These are phyloP conservation scores for Hypoxylon lenormandii DNA, from an alignment of 495 filamentous ascomycete species.

Conservation along the genomic window DNA sequence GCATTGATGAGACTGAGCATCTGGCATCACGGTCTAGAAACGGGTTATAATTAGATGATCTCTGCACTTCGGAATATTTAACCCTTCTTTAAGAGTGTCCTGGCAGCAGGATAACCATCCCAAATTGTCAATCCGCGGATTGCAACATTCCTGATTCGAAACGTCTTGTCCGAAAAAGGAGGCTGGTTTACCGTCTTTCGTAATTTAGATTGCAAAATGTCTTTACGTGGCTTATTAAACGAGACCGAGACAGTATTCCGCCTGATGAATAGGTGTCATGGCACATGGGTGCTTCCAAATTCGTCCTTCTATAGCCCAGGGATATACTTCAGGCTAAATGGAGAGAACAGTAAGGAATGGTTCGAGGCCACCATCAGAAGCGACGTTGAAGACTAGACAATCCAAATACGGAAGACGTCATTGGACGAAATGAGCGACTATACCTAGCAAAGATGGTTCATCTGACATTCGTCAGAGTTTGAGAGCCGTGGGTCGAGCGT, in stretches of 20 bases:
- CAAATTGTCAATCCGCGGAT: background rate
- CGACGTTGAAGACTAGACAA: slow-evolving; percentile 25
- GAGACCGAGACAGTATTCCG: slow-evolving; percentile 18
- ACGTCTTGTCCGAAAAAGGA: slow-evolving; percentile 24
- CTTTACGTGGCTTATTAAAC: slow-evolving; percentile 10
- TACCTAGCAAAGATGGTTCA: slow-evolving; percentile 24
- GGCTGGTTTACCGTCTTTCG: slow-evolving; percentile 13
- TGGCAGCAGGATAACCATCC: slow-evolving; percentile 14
- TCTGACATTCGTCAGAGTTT: slow-evolving; percentile 28
- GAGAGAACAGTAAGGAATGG: slow-evolving; percentile 14
- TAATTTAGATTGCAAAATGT: slow-evolving; percentile 23
- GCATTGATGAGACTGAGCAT: background rate
- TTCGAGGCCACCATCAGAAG: slow-evolving; percentile 34
- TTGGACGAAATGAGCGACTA: slow-evolving; percentile 23
- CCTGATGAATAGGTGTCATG: background rate
- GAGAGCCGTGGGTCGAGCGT: slow-evolving; percentile 38
- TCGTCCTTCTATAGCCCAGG: slow-evolving; percentile 10
- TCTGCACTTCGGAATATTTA: slow-evolving; percentile 4
- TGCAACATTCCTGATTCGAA: slow-evolving; percentile 30
- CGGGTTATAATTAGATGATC: background rate
- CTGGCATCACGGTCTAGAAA: slow-evolving; percentile 5
- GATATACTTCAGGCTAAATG: slow-evolving; percentile 40
- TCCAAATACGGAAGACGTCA: slow-evolving; percentile 34
- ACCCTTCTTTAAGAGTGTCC: background rate
- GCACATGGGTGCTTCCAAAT: slow-evolving; percentile 35